Evolutionary conservation across 305 asterid species (phyloP), one percentile per base, ranked within the genome.

Genomic region (Coffea humblotiana): DNA sequence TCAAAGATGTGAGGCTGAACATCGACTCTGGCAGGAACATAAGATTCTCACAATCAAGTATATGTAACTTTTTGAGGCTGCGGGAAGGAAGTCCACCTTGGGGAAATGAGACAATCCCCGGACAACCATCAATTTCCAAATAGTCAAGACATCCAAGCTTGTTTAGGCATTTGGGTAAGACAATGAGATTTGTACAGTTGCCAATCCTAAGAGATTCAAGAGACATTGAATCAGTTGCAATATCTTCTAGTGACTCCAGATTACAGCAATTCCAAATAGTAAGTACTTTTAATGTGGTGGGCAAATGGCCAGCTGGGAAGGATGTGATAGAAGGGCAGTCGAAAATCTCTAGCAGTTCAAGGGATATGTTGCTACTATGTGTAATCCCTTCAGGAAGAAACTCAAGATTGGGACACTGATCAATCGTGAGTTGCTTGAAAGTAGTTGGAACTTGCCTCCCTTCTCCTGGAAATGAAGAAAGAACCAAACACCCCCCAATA

Each of bases 191-290:
- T 6, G 87, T 83, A 60, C 92, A 89, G 35, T 85, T 87, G 48
- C 87, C 90, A 74, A 89, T 83, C 72, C 89, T 75, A 74, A 87
- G 80, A 48, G 88, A 87, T 58, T 75, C 82, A 70, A 87, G 89
- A 60, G 85, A 80, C 80, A 82, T 85, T 2, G 84, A 74, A 74
- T 79, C 82, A 54, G 79, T 78, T 25, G 82, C 81, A 72, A 82
- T 82, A 87, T 85, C 89, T 71, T 86, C 83, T 63, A 88, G 84
- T n/a, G 91, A 81, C 87, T 84, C 87, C 40, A 89, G 86, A 82
- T 89, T 89, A 79, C 81, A 76, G 77, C 91, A 89, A 58, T 86
- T 84, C 90, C 88, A 85, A 77, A 88, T 74, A 19, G 86, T 85
- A 83, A 87, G 88, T 43, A 88, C 86, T 80, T 82, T 80, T 74